Evolutionary conservation across 2,329 filamentous ascomycete species (phyloP), one percentile per base, ranked within the genome.

Genomic region (Botrytis squamosa): DNA sequence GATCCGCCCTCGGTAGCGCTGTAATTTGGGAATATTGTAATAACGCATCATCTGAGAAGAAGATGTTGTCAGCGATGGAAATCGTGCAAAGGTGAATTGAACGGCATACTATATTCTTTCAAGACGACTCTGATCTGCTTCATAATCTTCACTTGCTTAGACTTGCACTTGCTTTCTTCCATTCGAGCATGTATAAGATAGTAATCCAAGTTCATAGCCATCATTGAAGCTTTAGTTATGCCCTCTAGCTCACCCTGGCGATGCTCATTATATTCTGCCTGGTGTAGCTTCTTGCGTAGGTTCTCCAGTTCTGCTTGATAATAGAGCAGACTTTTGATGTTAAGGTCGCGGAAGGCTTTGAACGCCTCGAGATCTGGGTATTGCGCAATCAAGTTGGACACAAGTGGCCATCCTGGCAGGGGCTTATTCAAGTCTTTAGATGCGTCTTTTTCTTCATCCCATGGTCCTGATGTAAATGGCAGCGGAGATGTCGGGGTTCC

Each of bases 241-340:
- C 36, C 65, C 25, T 68, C 65, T 57, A 29, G 46, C 36, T 55
- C 65, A 10, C 62, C 57, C 38, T 67, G 9, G 7, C 46, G 64
- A 36, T 68, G 36, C 46, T 77, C 75, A 18, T 67, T 44, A 63
- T 68, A 75, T 42, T 77, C 76, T 20, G 69, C 20, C 18, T 73
- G n/a, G 49, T 75, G 75, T 1, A 77, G 67, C 4, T 73, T 29
- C 55, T 59, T 68, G 36, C 65, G 72, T 6, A 76, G 25, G 5
- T 36, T 12, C 8, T 42, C 40, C 18, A 77, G 63, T 36, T 77
- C 71, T 7, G 73, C 73, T 66, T 77, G 76, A 57, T 77, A 77
- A 62, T 77, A 77, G 9, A 77, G 74, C 10, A 77, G 62, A n/a
- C 67, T 73, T 46, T 77, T 77, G 36, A 76, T 60, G 22, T 75